Percentiles rank a stretch among this genome's conserved stretches.
Conservation (phyloP, 108 stramenopile genomes). For the Skeletonema tropicum region DNA sequence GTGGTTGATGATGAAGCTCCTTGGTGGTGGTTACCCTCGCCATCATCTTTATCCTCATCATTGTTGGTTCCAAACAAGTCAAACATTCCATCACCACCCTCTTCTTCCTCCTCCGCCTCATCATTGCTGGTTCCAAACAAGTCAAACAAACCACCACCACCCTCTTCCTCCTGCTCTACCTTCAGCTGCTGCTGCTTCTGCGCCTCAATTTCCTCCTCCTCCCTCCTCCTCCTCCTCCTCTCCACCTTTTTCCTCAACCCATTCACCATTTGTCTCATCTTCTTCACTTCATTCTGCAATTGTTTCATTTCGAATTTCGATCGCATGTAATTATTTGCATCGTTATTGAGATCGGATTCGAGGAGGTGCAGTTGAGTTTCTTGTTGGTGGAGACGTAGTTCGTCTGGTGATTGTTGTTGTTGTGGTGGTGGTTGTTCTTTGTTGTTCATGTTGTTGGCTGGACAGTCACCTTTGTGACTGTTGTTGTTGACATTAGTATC, state of each 20-base stretch:
- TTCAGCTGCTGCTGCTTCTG: constrained; percentile 21
- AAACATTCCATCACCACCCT: too few relatives aligned
- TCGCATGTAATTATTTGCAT: constrained; percentile 79
- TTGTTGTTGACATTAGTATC: neutral
- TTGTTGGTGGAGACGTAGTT: constrained; percentile 22
- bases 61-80: neutral
- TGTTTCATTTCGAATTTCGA: constrained; percentile 72
- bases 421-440: neutral
- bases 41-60: constrained; percentile 31
- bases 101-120: too few relatives aligned
- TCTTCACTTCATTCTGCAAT: constrained; percentile 54
- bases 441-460: too few relatives aligned
- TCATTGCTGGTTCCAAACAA: too few relatives aligned
- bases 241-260: constrained; percentile 50
- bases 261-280: constrained; percentile 46
- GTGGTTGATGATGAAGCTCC: neutral
- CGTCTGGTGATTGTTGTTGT: constrained; percentile 11
- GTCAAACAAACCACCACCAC: too few relatives aligned
- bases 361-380: constrained; percentile 46
- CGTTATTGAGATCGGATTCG: constrained; percentile 63
- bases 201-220: neutral
- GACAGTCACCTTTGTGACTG: neutral
- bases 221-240: constrained; percentile 29
- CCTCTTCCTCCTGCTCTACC: constrained; percentile 4
- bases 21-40: constrained; percentile 5